These are phyloP conservation scores for Oryza officinalis DNA, from an alignment of 176 grass and related monocot genomes.

Conservation along the genomic window DNA sequence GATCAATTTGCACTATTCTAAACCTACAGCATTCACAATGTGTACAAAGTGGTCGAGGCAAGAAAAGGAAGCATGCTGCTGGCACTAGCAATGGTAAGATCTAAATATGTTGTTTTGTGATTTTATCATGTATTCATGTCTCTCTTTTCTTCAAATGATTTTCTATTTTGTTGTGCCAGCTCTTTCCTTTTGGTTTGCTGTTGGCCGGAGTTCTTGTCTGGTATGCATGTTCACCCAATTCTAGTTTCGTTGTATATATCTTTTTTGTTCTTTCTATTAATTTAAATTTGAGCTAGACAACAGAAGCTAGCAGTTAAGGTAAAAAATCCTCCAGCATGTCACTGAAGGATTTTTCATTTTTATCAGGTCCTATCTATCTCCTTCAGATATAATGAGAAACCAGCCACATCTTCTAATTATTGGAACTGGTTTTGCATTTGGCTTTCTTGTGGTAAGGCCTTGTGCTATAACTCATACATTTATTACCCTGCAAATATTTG, in stretches of 20 bases:
- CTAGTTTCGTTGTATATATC: slow-evolving; percentile 1
- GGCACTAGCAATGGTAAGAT: slow-evolving; percentile 90
- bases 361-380: slow-evolving; percentile 80
- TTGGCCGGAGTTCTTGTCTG: slow-evolving; percentile 87
- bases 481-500: not conserved
- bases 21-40: slow-evolving; percentile 79
- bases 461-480: slow-evolving; percentile 4
- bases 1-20: slow-evolving; percentile 8
- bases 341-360: slow-evolving; percentile 33
- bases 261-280: not conserved
- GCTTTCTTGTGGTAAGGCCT: slow-evolving; percentile 84
- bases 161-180: slow-evolving; percentile 49
- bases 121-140: not conserved
- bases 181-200: slow-evolving; percentile 82
- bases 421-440: slow-evolving; percentile 98
- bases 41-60: slow-evolving; percentile 79
- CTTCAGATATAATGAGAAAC: slow-evolving; percentile 87
- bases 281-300: not conserved
- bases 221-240: slow-evolving; percentile 49
- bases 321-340: not conserved
- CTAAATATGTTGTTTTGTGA: not conserved
- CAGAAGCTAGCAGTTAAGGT: not conserved
- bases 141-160: slow-evolving; percentile 23
- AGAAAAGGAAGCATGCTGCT: slow-evolving; percentile 93
- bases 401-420: slow-evolving; percentile 86